Evolutionary conservation across 2,329 filamentous ascomycete genomes (phyloP).

Genomic region (Aspergillus flavus): DNA sequence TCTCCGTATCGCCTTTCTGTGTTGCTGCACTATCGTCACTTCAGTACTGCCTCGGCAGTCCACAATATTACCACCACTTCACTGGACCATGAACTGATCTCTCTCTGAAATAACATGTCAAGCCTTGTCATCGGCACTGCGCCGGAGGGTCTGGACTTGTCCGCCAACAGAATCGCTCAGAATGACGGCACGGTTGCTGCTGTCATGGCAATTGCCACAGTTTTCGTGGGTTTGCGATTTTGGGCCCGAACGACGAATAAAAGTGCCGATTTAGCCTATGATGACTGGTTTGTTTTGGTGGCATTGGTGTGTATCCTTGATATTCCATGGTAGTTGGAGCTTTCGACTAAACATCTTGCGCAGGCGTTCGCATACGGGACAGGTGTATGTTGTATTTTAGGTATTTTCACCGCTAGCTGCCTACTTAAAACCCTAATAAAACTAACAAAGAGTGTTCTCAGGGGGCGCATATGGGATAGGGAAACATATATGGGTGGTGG

Average conservation of each 20-base stretch:
- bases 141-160: conserved; percentile 10
- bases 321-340: not conserved
- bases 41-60: not conserved
- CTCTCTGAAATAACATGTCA: conserved; percentile 6
- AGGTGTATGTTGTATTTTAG: conserved; percentile 15
- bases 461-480: conserved; percentile 19
- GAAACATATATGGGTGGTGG: conserved; percentile 22
- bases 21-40: not conserved
- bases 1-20: too few species aligned
- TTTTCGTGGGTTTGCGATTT: conserved; percentile 16
- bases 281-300: conserved; percentile 16
- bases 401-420: not conserved
- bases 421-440: accelerated
- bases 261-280: conserved; percentile 6
- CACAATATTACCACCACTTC: not conserved
- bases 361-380: conserved; percentile 15
- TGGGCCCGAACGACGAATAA: conserved; percentile 12
- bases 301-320: conserved; percentile 7
- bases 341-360: not conserved
- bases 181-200: conserved; percentile 13
- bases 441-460: not conserved
- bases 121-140: conserved; percentile 10
- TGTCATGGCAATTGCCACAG: conserved; percentile 14
- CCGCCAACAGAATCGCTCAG: conserved; percentile 4
- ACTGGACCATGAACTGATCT: not conserved